Percentiles rank a stretch among this genome's conserved stretches.
Conservation (phyloP, 176 grass and related monocot species). For the Avena insularis region DNA sequence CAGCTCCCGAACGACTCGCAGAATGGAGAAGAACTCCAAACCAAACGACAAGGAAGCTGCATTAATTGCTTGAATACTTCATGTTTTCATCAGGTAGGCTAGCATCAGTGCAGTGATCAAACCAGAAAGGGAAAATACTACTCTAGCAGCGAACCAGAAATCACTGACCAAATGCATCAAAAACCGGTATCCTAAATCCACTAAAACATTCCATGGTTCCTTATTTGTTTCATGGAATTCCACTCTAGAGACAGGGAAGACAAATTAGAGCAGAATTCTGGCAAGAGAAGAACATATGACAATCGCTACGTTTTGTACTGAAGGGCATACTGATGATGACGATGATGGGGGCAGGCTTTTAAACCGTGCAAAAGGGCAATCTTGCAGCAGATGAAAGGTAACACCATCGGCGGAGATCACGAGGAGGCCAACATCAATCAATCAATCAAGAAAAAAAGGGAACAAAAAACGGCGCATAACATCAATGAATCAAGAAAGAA, state of each 20-base stretch:
- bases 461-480: not conserved
- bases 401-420: constrained; percentile 3
- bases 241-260: not conserved
- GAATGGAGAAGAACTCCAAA: constrained; percentile 42
- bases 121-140: not conserved
- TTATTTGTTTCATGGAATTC: not conserved
- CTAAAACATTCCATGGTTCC: not conserved
- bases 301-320: not conserved
- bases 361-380: constrained; percentile 31
- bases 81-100: constrained; percentile 16
- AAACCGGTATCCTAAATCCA: constrained; percentile 12
- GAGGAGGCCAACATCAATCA: not conserved
- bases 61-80: constrained; percentile 40
- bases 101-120: constrained; percentile 10
- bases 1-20: constrained; percentile 33
- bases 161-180: not conserved
- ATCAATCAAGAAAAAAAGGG: not conserved
- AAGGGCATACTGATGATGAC: constrained; percentile 23
- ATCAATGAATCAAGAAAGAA: not conserved
- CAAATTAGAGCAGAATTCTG: not conserved
- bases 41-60: constrained; percentile 35
- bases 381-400: not conserved
- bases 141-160: not conserved
- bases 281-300: not conserved
- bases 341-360: not conserved